Evolutionary conservation across 2,329 filamentous ascomycete genomes (phyloP), one percentile per base, ranked within the genome.

Genomic region (Teratosphaeria gauchensis): DNA sequence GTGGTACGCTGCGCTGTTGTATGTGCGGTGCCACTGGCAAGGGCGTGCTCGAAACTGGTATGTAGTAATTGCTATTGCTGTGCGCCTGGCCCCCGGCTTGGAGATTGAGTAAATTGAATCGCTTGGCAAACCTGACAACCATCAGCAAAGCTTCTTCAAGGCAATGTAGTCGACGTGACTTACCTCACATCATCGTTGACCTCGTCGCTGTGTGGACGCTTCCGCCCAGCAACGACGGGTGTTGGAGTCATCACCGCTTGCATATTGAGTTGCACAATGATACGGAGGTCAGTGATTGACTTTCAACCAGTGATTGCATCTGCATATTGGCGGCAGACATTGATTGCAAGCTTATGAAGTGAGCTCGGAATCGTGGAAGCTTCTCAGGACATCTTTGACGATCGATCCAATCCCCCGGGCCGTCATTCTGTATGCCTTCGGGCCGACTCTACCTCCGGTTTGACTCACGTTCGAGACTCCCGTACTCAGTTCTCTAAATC

Each of bases 111-210:
- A 89, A 78, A 70, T 89, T 89, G 72, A 96, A 80, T 63, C 87
- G 83, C 77, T 96, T 96, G 53, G 87, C 87, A 62, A 96, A 80
- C 56, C 90, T 38, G 24, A 7, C n/a, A 8, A 19, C 7, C n/a
- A 16, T 48, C 16, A 48, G 42, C 35, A 16, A 48, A 48, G 9
- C 4, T 48, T 16, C 42, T 6, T 21, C 16, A 19, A 21, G n/a
- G 16, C 19, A 48, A 5, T 19, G n/a, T 16, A 48, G 1, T n/a
- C 4, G n/a, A 21, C n/a, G 42, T 4, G 12, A 21, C n/a, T 48
- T 19, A 21, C 42, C 42, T 48, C 16, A 48, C 9, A 21, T 48
- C 42, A 48, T 48, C 42, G 42, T 48, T 48, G 42, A 48, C 42
- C 42, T 48, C 42, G 42, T 48, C 42, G 42, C 42, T 48, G 42